Percentiles rank a stretch among this genome's conserved stretches.
phyloP scores from a whole-genome alignment of 345 rosid genomes.

The Gossypium arboreum region DNA sequence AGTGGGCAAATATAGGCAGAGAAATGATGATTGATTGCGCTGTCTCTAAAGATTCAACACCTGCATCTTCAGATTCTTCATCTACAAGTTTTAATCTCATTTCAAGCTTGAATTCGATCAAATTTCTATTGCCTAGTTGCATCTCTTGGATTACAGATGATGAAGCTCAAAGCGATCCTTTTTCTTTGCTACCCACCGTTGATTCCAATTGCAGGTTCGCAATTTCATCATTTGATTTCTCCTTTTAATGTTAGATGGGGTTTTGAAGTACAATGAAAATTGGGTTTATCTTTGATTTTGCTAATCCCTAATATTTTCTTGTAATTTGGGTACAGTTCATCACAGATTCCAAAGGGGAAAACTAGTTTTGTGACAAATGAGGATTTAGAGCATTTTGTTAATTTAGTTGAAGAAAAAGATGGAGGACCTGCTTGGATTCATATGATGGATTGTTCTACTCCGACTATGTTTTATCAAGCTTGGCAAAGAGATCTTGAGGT shows the following conservation, averaged over 20 bases:
- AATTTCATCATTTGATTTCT: background rate
- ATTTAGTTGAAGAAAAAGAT: conserved; percentile 82
- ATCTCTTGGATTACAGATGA: conserved; percentile 39
- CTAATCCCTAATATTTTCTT: background rate
- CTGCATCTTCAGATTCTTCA: background rate
- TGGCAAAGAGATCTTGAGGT: conserved; percentile 94
- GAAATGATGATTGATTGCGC: conserved; percentile 32
- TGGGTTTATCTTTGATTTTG: conserved; percentile 11
- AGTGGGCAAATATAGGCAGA: conserved; percentile 66
- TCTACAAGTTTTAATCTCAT: conserved; percentile 21
- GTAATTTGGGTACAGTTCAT: conserved; percentile 34
- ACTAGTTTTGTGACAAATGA: conserved; percentile 46
- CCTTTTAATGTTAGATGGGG: background rate
- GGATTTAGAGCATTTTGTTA: conserved; percentile 62
- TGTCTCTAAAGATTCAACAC: conserved; percentile 15
- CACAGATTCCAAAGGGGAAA: conserved; percentile 29
- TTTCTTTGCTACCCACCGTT: background rate
- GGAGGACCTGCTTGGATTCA: conserved; percentile 95
- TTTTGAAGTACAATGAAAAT: background rate
- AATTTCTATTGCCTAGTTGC: conserved; percentile 48
- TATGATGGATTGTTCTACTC: conserved; percentile 85
- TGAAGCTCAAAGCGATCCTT: conserved; percentile 23
- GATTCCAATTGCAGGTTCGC: conserved; percentile 47
- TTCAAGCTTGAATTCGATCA: conserved; percentile 38
- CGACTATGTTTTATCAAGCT: conserved; percentile 72